phyloP scores from a whole-genome alignment of 2,329 filamentous ascomycete genomes.

The Hymenoscyphus albidus region DNA sequence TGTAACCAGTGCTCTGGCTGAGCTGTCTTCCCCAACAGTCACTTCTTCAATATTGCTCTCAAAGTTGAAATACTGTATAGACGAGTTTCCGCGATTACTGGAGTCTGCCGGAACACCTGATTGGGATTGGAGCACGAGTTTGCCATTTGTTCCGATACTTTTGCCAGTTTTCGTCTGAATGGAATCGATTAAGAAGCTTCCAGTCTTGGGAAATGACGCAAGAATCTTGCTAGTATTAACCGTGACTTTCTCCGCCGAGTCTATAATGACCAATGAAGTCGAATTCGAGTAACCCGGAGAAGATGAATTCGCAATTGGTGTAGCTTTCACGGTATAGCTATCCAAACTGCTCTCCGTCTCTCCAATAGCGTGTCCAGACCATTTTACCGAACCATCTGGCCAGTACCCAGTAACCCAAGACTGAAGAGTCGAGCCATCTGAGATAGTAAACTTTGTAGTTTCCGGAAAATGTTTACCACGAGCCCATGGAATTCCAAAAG shows the following conservation, averaged over 20 bases:
- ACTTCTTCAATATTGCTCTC: conserved; percentile 49
- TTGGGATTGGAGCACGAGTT: conserved; percentile 51
- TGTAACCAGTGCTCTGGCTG: conserved; percentile 45
- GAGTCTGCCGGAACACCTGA: conserved; percentile 40
- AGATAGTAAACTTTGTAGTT: conserved; percentile 19
- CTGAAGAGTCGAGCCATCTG: conserved; percentile 37
- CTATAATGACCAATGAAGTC: conserved; percentile 2
- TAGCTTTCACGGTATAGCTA: conserved; percentile 41
- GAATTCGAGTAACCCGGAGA: background rate
- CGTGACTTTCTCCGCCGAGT: conserved; percentile 8
- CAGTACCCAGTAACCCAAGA: conserved; percentile 58
- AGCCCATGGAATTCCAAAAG: conserved; percentile 25
- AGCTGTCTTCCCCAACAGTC: conserved; percentile 42
- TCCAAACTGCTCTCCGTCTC: conserved; percentile 40
- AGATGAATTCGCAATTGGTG: background rate
- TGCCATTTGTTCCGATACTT: conserved; percentile 37
- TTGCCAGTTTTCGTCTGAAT: conserved; percentile 21
- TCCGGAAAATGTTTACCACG: conserved; percentile 16
- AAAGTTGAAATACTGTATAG: conserved; percentile 44
- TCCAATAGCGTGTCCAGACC: conserved; percentile 55
- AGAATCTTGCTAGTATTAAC: conserved; percentile 21
- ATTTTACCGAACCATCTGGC: conserved; percentile 58
- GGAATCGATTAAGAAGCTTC: conserved; percentile 17
- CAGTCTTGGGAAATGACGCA: conserved; percentile 20
- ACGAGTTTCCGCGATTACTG: conserved; percentile 23